Conservation (phyloP, 306 rosid genomes). For the Cucurbita pepo region DNA sequence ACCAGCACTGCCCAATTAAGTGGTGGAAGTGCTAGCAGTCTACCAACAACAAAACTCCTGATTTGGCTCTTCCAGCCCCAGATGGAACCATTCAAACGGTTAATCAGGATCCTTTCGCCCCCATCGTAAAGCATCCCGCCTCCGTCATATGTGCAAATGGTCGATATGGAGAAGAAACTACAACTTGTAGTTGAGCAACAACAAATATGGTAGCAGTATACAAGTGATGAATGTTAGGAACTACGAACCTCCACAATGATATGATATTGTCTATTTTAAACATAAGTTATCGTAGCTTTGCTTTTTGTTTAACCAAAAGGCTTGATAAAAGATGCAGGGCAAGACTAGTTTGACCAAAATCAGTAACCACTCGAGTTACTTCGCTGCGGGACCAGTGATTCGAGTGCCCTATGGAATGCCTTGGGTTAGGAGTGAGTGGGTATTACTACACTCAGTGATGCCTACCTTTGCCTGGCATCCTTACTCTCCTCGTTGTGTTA, state of each 20-base stretch:
- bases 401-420: slow-evolving; percentile 49
- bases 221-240: too few relatives aligned
- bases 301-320: too few relatives aligned
- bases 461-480: slow-evolving; percentile 1
- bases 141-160: slow-evolving; percentile 56
- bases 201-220: too few relatives aligned
- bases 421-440: slow-evolving; percentile 77
- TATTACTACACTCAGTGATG: slow-evolving; percentile 44
- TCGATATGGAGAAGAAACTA: slow-evolving; percentile 88
- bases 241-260: too few relatives aligned
- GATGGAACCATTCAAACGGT: slow-evolving; percentile 68
- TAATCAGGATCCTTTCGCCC: slow-evolving; percentile 68
- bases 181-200: not conserved
- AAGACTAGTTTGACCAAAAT: too few relatives aligned
- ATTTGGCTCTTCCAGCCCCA: slow-evolving; percentile 95
- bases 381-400: too few relatives aligned
- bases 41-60: slow-evolving; percentile 57
- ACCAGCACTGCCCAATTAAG: slow-evolving; percentile 57
- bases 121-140: slow-evolving; percentile 66
- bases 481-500: slow-evolving; percentile 9
- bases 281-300: too few relatives aligned
- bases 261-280: too few relatives aligned
- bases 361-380: too few relatives aligned
- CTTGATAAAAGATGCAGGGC: too few relatives aligned
- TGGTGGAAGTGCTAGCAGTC: slow-evolving; percentile 97